Evolutionary conservation across 208 protist species (phyloP), one percentile per base, ranked within the genome.

Genomic region (Crithidia thermophila): DNA sequence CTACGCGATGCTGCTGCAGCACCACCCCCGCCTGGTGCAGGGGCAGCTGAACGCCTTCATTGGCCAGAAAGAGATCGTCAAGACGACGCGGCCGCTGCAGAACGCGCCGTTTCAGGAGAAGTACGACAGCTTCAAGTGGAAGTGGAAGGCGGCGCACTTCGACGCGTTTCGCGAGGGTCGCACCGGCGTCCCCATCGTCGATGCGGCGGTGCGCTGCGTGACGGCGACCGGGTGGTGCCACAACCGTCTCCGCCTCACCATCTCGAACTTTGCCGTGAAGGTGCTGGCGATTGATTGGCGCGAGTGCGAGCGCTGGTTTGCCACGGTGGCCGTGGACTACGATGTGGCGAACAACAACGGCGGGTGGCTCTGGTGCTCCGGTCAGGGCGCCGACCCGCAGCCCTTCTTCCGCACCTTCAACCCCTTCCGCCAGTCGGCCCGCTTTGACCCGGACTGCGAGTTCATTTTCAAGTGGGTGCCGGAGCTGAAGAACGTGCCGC

Each of bases 181-280:
- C 21, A 98, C 94, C 11, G 95, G 95, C n/a, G 78, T 95, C 23
- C 95, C 95, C 0, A 68, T 98, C 25, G 90, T 98, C 10, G 95
- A 98, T 59, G 95, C 95, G 28, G 90, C 89, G 37, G 96, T 98
- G 78, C 83, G 90, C 36, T 94, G 96, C 71, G 63, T 98, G 28
- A 79, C 33, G 5, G 58, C 67, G 21, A 97, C 93, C 10, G 94
- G 91, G 18, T 97, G 82, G 78, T 90, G 87, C 55, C 78, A 85
- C 57, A 94, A 94, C 75, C 84, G 89, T 42, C 72, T 68, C 58
- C 85, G 87, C 49, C 80, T 97, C 64, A 65, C 91, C 31, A 82
- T 94, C 50, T 85, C 86, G n/a, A 88, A 84, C 65, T 95, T 94
- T 57, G 77, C 93, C n/a, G 84, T 91, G 45, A 97, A 97, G 76